phyloP scores from a whole-genome alignment of 495 filamentous ascomycete genomes.

The Neurospora tetraspora region DNA sequence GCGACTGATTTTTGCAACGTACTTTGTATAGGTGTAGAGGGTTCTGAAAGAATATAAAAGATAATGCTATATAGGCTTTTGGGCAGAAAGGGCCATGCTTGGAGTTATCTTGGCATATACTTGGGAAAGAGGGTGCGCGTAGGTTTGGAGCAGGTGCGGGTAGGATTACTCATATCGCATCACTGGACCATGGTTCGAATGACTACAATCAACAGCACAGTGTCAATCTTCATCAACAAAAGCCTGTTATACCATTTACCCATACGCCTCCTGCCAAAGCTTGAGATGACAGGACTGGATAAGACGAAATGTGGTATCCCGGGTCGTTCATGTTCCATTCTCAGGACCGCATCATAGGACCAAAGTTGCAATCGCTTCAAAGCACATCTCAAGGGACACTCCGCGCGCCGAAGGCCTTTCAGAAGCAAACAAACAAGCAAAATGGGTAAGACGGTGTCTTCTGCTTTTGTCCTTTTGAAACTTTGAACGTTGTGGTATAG shows the following conservation, averaged over 20 bases:
- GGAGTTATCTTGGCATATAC: no score
- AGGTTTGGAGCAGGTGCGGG: no score
- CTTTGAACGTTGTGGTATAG: not conserved
- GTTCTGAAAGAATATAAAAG: no score
- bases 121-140: no score
- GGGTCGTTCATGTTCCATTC: not conserved
- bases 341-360: not conserved
- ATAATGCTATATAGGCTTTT: no score
- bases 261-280: not conserved
- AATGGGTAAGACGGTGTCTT: not conserved
- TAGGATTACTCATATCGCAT: not conserved
- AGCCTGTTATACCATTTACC: not conserved
- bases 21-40: no score
- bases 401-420: not conserved
- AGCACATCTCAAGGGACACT: not conserved
- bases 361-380: not conserved
- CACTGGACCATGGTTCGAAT: not conserved
- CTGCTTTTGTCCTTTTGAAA: not conserved
- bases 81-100: no score
- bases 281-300: not conserved
- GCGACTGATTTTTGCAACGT: no score
- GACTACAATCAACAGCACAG: not conserved
- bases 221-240: not conserved
- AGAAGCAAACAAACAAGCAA: not conserved
- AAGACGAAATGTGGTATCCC: not conserved